phyloP scores from a whole-genome alignment of 1,284 basidiomycete genomes.

The Cutaneotrichosporon sp. region DNA sequence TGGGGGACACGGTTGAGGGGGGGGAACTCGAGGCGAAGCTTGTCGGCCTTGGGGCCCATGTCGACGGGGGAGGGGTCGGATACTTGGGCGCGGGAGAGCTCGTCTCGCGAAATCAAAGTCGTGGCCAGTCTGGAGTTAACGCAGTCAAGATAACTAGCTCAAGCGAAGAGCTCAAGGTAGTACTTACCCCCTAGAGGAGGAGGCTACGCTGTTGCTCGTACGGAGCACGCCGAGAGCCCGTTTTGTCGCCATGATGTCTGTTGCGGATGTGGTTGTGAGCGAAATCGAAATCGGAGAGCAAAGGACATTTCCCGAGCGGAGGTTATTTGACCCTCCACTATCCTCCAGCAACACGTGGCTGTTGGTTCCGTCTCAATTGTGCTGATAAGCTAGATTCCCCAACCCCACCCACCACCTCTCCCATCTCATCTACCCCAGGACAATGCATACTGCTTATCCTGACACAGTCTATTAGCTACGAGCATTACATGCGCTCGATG shows the following conservation, averaged over 20 bases:
- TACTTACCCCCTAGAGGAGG: conserved; percentile 13
- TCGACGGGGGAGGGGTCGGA: background rate
- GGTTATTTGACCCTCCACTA: background rate
- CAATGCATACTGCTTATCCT: conserved; percentile 3
- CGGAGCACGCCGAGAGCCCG: conserved; percentile 20
- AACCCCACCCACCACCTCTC: background rate
- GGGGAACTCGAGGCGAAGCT: conserved; percentile 11
- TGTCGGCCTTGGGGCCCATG: background rate
- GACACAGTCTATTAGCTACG: background rate
- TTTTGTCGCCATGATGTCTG: conserved; percentile 23
- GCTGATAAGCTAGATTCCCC: too few relatives aligned
- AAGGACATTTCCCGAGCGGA: background rate
- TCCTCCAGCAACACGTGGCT: background rate
- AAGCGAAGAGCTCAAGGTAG: too few relatives aligned
- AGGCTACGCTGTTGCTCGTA: conserved; percentile 11
- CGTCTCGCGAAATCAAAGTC: background rate
- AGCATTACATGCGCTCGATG: conserved; percentile 78
- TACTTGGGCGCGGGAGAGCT: background rate
- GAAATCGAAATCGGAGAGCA: conserved; percentile 1
- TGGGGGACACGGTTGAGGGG: conserved; percentile 24
- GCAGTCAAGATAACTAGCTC: background rate
- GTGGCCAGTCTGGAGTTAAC: background rate
- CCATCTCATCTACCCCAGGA: background rate
- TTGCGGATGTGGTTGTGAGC: background rate
- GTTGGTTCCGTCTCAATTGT: background rate